Evolutionary conservation across 805 yeast genomes (phyloP), one percentile per base, ranked within the genome.

Genomic region (Monosporozyma servazzii): DNA sequence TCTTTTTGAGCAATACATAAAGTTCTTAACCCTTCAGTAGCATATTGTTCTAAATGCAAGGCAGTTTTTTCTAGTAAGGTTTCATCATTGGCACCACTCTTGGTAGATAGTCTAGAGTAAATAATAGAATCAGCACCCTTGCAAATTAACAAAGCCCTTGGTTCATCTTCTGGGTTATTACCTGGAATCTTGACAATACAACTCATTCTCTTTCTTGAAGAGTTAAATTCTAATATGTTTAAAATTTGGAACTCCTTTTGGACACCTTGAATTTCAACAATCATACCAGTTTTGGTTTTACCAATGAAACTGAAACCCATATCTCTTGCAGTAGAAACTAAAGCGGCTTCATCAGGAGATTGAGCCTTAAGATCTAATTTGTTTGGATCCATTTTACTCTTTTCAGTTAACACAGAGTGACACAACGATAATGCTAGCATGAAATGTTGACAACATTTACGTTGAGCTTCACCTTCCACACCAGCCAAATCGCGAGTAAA

Each of bases 201-300:
- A 75, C 90, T 83, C 95, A 86, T 86, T 75, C 95, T 81, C 71
- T 86, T 86, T 72, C 95, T 80, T 0, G 93, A 84, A 7, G 93
- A 86, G 60, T 86, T 86, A 68, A 86, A 86, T 61, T 86, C 93
- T 56, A 86, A 67, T 20, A 82, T 76, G 59, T 85, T 86, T 54
- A 86, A 67, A 31, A 86, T 73, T 62, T 84, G 87, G 63, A 79
- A 85, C 57, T 86, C 90, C 60, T 82, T 81, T 53, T 76, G 74
- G 47, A 73, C 75, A 54, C 93, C 93, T 65, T 84, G 88, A 39
- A 81, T 80, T 50, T 81, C 80, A 45, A 86, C 72, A 47, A 84
- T 68, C 18, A 84, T 60, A 52, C 91, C 93, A 47, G 75, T 74
- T 61, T 84, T 84, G 9, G 89, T 85, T 64, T 80, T 77, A 42